Evolutionary conservation across 2,329 filamentous ascomycete species (phyloP), one percentile per base, ranked within the genome.

Genomic region (Cladosporium velox): DNA sequence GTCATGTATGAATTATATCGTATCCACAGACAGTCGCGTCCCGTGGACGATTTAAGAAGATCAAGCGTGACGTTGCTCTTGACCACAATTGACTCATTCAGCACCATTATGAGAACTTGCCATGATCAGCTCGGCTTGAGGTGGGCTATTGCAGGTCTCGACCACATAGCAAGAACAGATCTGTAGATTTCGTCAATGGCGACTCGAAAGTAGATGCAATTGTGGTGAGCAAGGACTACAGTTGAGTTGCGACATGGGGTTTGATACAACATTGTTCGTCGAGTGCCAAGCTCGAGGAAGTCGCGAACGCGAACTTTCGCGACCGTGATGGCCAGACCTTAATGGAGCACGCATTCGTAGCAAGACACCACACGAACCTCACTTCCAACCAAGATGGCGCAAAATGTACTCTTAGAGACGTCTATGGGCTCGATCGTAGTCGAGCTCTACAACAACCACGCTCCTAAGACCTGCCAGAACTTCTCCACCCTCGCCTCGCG

Each of bases 361-460:
- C 59, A 14, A 52, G 12, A 8, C 3, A 52, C 21, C 30, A 38
- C 21, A n/a, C 32, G 34, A 21, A 54, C 32, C 18, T 32, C 32
- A 24, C 15, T 41, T 12, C 10, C 49, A 63, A 54, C 24, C 21
- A 24, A 24, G 77, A 94, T 95, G 91, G 84, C 91, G 32, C 93
- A 90, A 67, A 88, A 91, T 72, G 87, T 97, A 67, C 82, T 88
- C 11, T 86, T 97, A 61, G 91, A 96, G 72, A 97, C 94, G 66
- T 89, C 90, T 65, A 92, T 97, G 90, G 93, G 95, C 78, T 86
- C 86, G 55, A 90, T 99, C 77, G 87, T 87, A 67, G 80, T 98
- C 69, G 95, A 99, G 81, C 91, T 99, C 67, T 98, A 98, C 87
- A 90, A 86, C 60, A 79, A 86, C 30, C 93, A 98, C 81, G 94